Evolutionary conservation across 2,329 filamentous ascomycete genomes (phyloP).

Genomic region (Exophiala spinifera): DNA sequence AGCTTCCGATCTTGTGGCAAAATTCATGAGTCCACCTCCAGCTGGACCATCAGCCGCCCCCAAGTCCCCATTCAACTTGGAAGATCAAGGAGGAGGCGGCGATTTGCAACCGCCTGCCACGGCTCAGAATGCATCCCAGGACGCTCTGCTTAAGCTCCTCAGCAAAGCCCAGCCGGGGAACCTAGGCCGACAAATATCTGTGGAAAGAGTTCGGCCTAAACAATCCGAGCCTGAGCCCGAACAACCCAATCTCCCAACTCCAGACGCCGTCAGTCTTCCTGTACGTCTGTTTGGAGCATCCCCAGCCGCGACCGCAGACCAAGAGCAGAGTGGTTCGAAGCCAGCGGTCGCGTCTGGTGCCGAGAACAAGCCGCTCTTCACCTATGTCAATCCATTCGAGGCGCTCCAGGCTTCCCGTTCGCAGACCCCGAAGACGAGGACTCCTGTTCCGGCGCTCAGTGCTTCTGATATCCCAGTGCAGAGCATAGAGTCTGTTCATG

Average conservation of each 20-base stretch:
- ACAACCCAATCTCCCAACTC: conserved; percentile 19
- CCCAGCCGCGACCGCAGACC: conserved; percentile 29
- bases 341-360: conserved; percentile 35
- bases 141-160: conserved; percentile 80
- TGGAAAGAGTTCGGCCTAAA: conserved; percentile 12
- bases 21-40: conserved; percentile 49
- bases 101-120: conserved; percentile 23
- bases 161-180: conserved; percentile 60
- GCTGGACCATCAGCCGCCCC: conserved; percentile 33
- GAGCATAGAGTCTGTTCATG: conserved; percentile 16
- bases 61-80: conserved; percentile 28
- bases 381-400: conserved; percentile 70
- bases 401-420: conserved; percentile 64
- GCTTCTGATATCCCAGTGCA: conserved; percentile 33
- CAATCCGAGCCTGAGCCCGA: conserved; percentile 4
- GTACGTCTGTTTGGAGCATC: conserved; percentile 34
- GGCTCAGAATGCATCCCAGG: conserved; percentile 65
- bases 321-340: conserved; percentile 40
- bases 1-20: conserved; percentile 57
- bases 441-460: conserved; percentile 25
- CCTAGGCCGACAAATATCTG: conserved; percentile 5
- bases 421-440: conserved; percentile 39
- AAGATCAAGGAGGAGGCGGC: conserved; percentile 23
- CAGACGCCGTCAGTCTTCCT: conserved; percentile 32
- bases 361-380: conserved; percentile 55